Base-by-base conservation (phyloP, 2,329 filamentous ascomycete species). In the Colletotrichum musae region DNA sequence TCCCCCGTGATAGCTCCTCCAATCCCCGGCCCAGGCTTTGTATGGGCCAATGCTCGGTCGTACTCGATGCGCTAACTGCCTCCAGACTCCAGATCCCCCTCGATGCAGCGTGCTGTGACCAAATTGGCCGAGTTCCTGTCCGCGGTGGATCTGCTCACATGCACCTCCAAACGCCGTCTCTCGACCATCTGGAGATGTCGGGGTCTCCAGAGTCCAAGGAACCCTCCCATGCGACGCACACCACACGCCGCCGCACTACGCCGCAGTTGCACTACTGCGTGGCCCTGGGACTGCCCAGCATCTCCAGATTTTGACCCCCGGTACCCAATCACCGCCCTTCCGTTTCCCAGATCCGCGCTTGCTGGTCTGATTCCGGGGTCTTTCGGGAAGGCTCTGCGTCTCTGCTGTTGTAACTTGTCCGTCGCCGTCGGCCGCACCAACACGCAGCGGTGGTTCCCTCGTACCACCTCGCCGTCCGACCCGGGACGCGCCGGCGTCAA, bases 41-140 rank as follows among this genome's bases (percentile, higher is more conserved):
- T 70, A 73, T 72, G 74, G 75, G 71, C 74, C 70, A 74, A 74
- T 74, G 59, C 74, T 75, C 74, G 73, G 75, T 73, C 71, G 72
- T 76, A 76, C 71, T 77, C 51, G 41, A 66, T 58, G 68, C 72
- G 71, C 72, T 73, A 70, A 61, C 64, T 58, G 52, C 51, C 54
- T 67, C 58, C 61, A 56, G 45, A 41, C 54, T 67, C 58, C 61
- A 56, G 45, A 41, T 71, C 39, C 41, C 58, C 61, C 43, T 39
- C 47, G 64, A 70, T 68, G 64, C 70, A 59, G 54, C 57, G n/a
- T 64, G 36, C 43, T 61, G 45, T 65, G 59, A 59, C 51, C 53
- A 71, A 64, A 70, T 71, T 72, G 72, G 58, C 71, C 72, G 70
- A 70, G 56, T 71, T 58, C 61, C 43, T 56, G 61, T 69, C 66